Base-by-base conservation (phyloP, 2,329 filamentous ascomycete genomes). In the Pleurostoma richardsiae region DNA sequence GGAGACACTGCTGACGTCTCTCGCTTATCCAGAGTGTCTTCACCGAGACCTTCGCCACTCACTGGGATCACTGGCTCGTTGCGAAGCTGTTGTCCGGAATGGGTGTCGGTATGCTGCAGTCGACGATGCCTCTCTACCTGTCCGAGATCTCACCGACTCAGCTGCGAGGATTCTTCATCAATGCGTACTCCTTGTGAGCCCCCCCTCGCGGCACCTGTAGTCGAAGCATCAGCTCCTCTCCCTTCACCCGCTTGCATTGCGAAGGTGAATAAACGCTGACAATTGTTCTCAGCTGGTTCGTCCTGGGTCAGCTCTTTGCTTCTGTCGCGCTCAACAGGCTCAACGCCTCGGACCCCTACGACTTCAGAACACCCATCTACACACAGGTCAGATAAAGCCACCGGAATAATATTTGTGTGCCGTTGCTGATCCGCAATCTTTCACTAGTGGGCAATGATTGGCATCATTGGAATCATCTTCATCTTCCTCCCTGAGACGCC, bases 371-470 rank as follows among this genome's bases (percentile, higher is more conserved):
- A 4, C 59, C 68, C 2, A 69, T 71, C 42, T 70, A 69, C 47
- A 68, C 67, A 1, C 68, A 67, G 57, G 63, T 65, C 19, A 38
- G 53, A 45, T 27, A 10, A 4, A 46, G 10, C 19, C n/a, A 19
- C 11, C 30, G 36, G 3, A 4, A 43, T 29, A 26, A 26, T 36
- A 3, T 33, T 19, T 19, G 19, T 19, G 19, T 19, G 33, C 33
- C 33, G n/a, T 36, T 8, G 33, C 33, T 36, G 33, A 36, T 36
- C 33, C n/a, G 8, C 8, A 19, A 19, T 19, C 19, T 19, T 19
- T n/a, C 33, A 8, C 33, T 29, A 72, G 60, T 71, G 69, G 69
- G 63, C 64, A 7, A 68, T 69, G 63, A 55, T 72, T 38, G 68
- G 65, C 1, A 29, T 59, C 10, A 69, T 67, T 49, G 48, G 49